Evolutionary conservation across 768 basidiomycete genomes (phyloP).

Genomic region (Tubosaeta brunneosetosa): DNA sequence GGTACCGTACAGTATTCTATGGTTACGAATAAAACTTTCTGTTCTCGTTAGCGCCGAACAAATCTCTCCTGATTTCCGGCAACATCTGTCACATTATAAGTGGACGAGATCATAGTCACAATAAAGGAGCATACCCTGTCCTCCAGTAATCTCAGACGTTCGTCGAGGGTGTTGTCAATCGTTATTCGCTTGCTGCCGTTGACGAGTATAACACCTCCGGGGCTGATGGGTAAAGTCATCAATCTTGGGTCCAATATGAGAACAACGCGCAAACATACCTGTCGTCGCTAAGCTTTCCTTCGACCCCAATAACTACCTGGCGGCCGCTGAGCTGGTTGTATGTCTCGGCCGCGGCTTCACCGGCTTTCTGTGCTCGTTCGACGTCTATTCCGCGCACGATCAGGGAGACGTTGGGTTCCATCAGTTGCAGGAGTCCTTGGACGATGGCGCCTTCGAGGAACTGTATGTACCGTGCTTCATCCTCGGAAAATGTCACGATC

Average conservation of each 20-base stretch:
- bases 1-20: background rate
- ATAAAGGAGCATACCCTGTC: constrained; percentile 60
- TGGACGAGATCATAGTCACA: background rate
- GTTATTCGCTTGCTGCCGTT: constrained; percentile 75
- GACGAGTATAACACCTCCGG: constrained; percentile 80
- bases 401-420: constrained; percentile 70
- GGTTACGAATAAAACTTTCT: constrained; percentile 79
- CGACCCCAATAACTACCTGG: constrained; percentile 53
- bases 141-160: constrained; percentile 82
- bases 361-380: constrained; percentile 56
- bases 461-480: constrained; percentile 67
- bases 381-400: constrained; percentile 65
- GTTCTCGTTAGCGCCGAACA: constrained; percentile 89
- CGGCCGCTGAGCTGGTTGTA: constrained; percentile 81
- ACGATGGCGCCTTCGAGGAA: constrained; percentile 82
- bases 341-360: constrained; percentile 52
- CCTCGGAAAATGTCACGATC: constrained; percentile 57
- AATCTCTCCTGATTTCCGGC: constrained; percentile 84
- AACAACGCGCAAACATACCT: constrained; percentile 41
- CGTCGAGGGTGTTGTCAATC: constrained; percentile 92
- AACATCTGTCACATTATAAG: constrained; percentile 68
- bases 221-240: constrained; percentile 36
- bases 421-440: constrained; percentile 78
- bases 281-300: constrained; percentile 61
- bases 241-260: background rate